Evolutionary conservation across 225 moss, liverwort and hornwort genomes (phyloP), one percentile per base, ranked within the genome.

Genomic region (Marchantia polymorpha): DNA sequence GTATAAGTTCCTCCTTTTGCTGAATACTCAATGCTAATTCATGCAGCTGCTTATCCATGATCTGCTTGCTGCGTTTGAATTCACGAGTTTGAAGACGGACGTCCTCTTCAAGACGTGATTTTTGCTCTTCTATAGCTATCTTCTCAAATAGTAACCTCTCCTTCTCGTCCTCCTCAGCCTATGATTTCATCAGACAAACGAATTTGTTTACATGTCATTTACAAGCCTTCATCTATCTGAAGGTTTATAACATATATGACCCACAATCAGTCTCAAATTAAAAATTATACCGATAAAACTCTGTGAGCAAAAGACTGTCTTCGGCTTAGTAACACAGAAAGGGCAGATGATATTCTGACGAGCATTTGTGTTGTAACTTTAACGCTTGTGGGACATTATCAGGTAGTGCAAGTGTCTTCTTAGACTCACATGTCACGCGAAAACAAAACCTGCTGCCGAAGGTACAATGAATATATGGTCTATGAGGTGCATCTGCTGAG

Each of bases 41-140:
- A 74, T 93, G 87, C 79, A 93, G 81, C 83, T 95, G 93, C 82
- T 91, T 93, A 58, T 92, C 92, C 92, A 93, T 95, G 67, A 93
- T 90, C 88, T 93, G 92, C 88, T 95, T 93, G 79, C 82, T 95
- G 19, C 87, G 86, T 82, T 92, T 95, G 59, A 89, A 91, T 49
- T 93, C 93, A 64, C 64, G 88, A 73, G 87, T 88, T 91, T 93
- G 93, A 75, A 83, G 78, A 63, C 85, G 85, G 48, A 91, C 90
- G 46, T 92, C 92, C 55, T 92, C 90, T 82, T 91, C 92, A 73
- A 93, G 85, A 77, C 87, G 90, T 39, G 86, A 83, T 55, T 95
- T 93, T 10, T 95, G 93, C 52, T 92, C 88, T 86, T 95, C 93
- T 82, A 93, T 93, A 72, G 77, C 69, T n/a, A 86, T 89, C 78